Percentiles rank a stretch among this genome's conserved stretches.
Conservation (phyloP, 257 asterid species). For the Gentiana dahurica region DNA sequence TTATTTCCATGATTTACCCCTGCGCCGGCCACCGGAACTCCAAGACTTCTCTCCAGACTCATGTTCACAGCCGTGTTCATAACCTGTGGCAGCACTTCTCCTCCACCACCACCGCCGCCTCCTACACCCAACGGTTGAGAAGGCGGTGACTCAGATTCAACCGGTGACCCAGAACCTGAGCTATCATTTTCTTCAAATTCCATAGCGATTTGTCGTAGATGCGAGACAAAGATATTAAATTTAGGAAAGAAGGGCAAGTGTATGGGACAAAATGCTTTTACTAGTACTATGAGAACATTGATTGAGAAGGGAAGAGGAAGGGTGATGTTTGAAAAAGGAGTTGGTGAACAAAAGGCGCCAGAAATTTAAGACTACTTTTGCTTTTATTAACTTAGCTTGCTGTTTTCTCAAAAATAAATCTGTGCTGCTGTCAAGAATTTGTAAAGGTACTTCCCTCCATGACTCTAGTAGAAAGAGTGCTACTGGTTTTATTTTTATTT, state of each 20-base stretch:
- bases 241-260: background rate
- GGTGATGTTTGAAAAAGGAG: background rate
- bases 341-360: too few relatives aligned
- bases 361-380: too few relatives aligned
- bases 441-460: constrained; percentile 63
- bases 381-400: too few relatives aligned
- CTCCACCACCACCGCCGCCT: constrained; percentile 21
- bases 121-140: constrained; percentile 6
- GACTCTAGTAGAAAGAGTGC: constrained; percentile 15
- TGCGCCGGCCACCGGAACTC: constrained; percentile 7
- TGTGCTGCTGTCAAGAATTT: constrained; percentile 18
- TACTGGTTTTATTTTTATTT: too few relatives aligned
- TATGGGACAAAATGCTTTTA: too few relatives aligned
- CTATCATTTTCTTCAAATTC: constrained; percentile 59
- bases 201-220: constrained; percentile 14
- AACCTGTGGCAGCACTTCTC: constrained; percentile 22
- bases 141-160: constrained; percentile 41
- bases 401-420: too few relatives aligned
- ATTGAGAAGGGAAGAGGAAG: too few relatives aligned
- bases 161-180: constrained; percentile 58
- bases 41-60: constrained; percentile 27
- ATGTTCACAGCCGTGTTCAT: constrained; percentile 18
- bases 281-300: too few relatives aligned
- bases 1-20: constrained; percentile 18
- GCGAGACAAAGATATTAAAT: background rate